Conservation (phyloP, 371 early-diverging fungal genomes). For the Saksenaea vasiformis region DNA sequence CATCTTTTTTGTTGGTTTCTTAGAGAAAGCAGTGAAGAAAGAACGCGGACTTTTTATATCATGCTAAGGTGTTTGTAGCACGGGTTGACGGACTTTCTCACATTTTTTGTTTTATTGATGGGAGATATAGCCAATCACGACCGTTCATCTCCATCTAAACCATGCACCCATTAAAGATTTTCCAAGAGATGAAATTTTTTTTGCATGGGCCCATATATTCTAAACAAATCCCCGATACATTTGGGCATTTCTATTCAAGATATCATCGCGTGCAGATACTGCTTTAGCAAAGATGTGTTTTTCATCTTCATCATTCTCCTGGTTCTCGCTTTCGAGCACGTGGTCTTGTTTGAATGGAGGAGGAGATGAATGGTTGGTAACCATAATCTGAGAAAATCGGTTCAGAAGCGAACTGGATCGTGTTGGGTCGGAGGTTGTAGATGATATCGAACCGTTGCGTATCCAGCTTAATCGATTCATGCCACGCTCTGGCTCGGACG, state of each 20-base stretch:
- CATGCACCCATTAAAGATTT: not conserved
- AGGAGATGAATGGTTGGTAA: conserved; percentile 15
- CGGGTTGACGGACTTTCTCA: not conserved
- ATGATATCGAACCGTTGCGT: conserved; percentile 9
- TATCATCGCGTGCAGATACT: conserved; percentile 8
- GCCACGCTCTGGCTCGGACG: not conserved
- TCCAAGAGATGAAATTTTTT: not conserved
- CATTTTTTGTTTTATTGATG: not conserved
- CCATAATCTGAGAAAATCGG: conserved; percentile 41
- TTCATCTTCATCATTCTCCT: conserved; percentile 5
- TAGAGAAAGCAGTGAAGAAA: not conserved
- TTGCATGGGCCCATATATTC: not conserved
- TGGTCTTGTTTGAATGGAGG: conserved; percentile 11
- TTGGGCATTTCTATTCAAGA: conserved; percentile 3
- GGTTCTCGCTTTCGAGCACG: not conserved
- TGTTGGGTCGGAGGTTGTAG: conserved; percentile 12
- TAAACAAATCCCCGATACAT: conserved; percentile 1
- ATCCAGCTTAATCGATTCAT: conserved; percentile 2
- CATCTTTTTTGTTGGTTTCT: conserved; percentile 9
- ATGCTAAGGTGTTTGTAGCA: not conserved
- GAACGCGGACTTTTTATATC: not conserved
- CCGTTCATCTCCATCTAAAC: conserved; percentile 6
- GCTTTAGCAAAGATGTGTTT: conserved; percentile 11
- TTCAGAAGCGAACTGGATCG: conserved; percentile 29
- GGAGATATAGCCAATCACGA: not conserved